Conservation (phyloP, 2,329 filamentous ascomycete species). For the Cryphonectria japonica region DNA sequence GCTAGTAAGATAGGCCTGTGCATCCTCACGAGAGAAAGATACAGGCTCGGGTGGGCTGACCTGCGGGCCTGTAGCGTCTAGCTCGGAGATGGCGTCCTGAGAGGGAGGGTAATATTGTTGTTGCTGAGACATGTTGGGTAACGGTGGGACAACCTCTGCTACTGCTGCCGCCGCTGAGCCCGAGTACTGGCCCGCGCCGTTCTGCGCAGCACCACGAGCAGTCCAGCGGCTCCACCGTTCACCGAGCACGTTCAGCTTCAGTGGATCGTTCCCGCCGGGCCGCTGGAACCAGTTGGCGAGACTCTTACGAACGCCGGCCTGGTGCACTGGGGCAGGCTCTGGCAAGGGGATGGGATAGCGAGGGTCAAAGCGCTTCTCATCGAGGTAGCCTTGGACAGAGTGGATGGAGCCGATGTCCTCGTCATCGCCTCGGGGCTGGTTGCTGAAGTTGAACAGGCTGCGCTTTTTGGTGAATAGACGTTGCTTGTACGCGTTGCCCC, state of each 20-base stretch:
- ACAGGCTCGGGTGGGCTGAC: neutral
- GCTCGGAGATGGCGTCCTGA: neutral
- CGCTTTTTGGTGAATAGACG: neutral
- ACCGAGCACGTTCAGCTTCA: slow-evolving; percentile 17
- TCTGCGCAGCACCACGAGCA: neutral
- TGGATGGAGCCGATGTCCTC: slow-evolving; percentile 1
- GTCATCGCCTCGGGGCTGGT: neutral
- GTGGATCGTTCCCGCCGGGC: slow-evolving; percentile 21
- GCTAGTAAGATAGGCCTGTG: slow-evolving; percentile 16
- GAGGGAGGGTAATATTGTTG: neutral
- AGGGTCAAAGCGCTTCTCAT: slow-evolving; percentile 25
- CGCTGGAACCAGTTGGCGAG: slow-evolving; percentile 25
- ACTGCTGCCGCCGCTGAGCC: neutral
- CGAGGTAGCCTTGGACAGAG: slow-evolving; percentile 17
- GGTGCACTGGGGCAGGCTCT: slow-evolving; percentile 16
- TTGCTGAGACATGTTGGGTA: slow-evolving; percentile 13
- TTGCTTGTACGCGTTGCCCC: neutral
- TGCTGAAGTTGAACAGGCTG: slow-evolving; percentile 9
- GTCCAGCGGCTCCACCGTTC: slow-evolving; percentile 10
- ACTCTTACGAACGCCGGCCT: slow-evolving; percentile 23
- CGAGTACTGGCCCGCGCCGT: slow-evolving; percentile 5
- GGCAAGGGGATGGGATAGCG: slow-evolving; percentile 12
- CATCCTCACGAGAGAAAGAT: slow-evolving; percentile 14
- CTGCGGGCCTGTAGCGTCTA: neutral
- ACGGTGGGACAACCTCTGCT: slow-evolving; percentile 12